Evolutionary conservation across 2,329 filamentous ascomycete genomes (phyloP), one percentile per base, ranked within the genome.

Genomic region (Lojkania enalia): DNA sequence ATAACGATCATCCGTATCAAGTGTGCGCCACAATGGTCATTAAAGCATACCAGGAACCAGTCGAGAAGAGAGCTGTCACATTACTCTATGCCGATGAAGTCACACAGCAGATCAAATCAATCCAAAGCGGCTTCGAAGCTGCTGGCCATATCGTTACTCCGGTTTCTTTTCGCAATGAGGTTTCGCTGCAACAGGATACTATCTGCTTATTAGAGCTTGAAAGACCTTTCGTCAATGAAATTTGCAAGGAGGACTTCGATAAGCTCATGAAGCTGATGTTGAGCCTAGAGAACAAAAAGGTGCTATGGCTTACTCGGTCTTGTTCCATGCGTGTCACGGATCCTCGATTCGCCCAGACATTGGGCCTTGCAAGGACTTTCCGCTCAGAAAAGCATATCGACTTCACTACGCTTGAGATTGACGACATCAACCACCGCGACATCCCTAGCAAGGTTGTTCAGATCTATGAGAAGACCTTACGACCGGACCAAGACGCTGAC

Each of bases 291-390:
- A 21, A 36, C 9, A 9, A 6, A 20, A 21, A 21, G 15, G 14
- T 36, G 9, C 16, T 36, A 6, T 36, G 33, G 33, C 15, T 36
- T 21, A 36, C 33, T 20, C 16, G 33, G 18, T 20, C 33, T 36
- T 36, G 33, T 21, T 21, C 15, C 15, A 36, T 36, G 18, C 15
- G 18, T 20, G 15, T 20, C 33, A 36, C 15, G 33, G 33, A 36
- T 21, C 66, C 69, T 2, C 31, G 57, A 2, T 67, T 51, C 39
- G 54, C 44, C 0, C 59, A 61, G 20, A 50, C 60, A 4, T 27
- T 63, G 4, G 69, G 69, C 5, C 20, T 62, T 1, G 54, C 62
- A 2, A 51, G 69, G 2, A 58, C 57, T 0, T 49, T 67, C 5
- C 61, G 67, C 0, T 41, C 49, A 0, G 69, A 72, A 43, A 27